A percentile compares a stretch with the other conserved stretches of the same genome.
These are phyloP conservation scores for Hamamelis virginiana DNA, from an alignment of 164 flowering plant genomes.

Conservation along the genomic window DNA sequence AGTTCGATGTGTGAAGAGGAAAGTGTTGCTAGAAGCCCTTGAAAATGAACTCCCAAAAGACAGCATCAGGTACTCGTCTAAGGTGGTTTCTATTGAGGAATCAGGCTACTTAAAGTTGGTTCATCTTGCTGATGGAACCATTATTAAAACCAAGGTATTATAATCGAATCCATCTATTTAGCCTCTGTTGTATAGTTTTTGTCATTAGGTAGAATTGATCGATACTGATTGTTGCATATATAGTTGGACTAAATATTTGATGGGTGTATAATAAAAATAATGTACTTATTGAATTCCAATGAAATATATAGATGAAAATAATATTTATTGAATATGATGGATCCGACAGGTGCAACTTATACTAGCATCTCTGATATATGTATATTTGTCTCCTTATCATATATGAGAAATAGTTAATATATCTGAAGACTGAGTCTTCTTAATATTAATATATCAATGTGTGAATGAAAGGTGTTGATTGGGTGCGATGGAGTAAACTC, in stretches of 20 bases:
- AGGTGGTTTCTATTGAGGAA: constrained; percentile 58
- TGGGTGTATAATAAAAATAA: no score
- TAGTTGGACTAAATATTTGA: no score
- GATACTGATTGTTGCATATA: background rate
- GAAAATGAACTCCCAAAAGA: constrained; percentile 63
- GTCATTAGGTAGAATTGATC: no score
- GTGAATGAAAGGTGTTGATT: constrained; percentile 22
- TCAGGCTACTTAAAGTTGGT: constrained; percentile 43
- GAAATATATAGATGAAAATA: no score
- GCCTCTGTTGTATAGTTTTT: no score
- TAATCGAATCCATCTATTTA: no score
- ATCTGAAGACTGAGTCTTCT: background rate
- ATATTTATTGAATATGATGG: no score
- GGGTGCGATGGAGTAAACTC: constrained; percentile 62
- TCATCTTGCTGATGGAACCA: constrained; percentile 68
- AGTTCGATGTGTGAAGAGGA: constrained; percentile 55
- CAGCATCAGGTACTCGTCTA: constrained; percentile 60
- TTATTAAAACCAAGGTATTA: constrained; percentile 57
- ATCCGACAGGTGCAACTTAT: no score
- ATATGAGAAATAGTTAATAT: background rate
- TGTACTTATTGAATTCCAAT: no score
- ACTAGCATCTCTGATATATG: no score
- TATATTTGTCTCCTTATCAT: background rate
- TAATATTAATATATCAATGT: background rate
- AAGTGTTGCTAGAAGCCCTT: constrained; percentile 50